Conservation (phyloP, 2,329 filamentous ascomycete genomes). For the Lizonia empirigonia region DNA sequence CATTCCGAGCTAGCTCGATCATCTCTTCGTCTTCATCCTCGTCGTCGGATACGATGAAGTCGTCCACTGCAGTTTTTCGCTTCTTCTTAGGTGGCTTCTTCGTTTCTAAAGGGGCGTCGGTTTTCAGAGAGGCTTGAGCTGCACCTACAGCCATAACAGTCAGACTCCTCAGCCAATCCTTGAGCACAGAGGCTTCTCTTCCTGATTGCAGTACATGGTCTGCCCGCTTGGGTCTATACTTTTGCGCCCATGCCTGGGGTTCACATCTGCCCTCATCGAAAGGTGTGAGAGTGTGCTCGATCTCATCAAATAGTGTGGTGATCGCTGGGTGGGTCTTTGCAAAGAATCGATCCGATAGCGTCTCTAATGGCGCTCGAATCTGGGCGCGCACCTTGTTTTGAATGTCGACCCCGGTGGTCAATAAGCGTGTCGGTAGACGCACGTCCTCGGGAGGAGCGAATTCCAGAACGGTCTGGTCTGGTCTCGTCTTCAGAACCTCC, state of each 20-base stretch:
- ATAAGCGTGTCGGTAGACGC: slow-evolving; percentile 43
- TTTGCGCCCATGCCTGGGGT: slow-evolving; percentile 74
- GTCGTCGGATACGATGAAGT: slow-evolving; percentile 44
- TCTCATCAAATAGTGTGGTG: slow-evolving; percentile 61
- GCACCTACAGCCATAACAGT: slow-evolving; percentile 78
- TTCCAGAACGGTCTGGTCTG: neutral
- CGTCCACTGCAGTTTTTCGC: slow-evolving; percentile 57
- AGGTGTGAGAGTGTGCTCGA: slow-evolving; percentile 70
- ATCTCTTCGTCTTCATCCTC: slow-evolving; percentile 52
- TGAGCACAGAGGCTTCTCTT: slow-evolving; percentile 71
- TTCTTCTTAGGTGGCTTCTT: slow-evolving; percentile 62
- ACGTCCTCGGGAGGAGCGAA: slow-evolving; percentile 32
- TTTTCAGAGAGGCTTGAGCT: slow-evolving; percentile 42
- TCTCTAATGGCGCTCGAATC: slow-evolving; percentile 21
- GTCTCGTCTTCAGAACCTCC: neutral
- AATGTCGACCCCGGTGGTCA: slow-evolving; percentile 49
- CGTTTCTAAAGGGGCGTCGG: slow-evolving; percentile 13
- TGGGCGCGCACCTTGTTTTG: slow-evolving; percentile 45
- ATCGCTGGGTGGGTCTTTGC: slow-evolving; percentile 62
- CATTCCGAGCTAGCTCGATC: slow-evolving; percentile 69
- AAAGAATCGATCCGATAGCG: slow-evolving; percentile 4
- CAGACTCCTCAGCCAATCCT: slow-evolving; percentile 79
- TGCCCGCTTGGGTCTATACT: slow-evolving; percentile 76
- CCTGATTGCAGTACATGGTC: slow-evolving; percentile 76
- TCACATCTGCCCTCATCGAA: slow-evolving; percentile 84